Evolutionary conservation across 768 basidiomycete genomes (phyloP), one percentile per base, ranked within the genome.

Genomic region (Leccinum uliginosum): DNA sequence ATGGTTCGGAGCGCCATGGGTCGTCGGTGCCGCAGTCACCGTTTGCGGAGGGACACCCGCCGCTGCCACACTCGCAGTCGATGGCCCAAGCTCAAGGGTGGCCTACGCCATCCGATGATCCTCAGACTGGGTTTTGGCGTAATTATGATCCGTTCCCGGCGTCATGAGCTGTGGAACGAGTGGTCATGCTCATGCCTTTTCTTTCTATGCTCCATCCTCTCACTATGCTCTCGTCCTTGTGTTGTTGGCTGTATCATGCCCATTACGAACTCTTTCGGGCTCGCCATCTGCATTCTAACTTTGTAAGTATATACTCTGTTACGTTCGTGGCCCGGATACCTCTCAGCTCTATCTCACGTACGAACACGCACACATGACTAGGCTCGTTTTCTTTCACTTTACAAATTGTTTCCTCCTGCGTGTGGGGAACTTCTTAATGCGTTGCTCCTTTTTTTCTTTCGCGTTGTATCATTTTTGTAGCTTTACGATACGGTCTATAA

Each of bases 1-100:
- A 66, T 54, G 19, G 46, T 17, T 54, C 69, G 10, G 69, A 70
- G 26, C 69, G 60, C 47, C 63, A 64, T 44, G 11, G 10, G 40
- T 40, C 53, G 2, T 57, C 63, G 6, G 50, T 69, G 1, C 55
- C 69, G 7, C 60, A 60, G 48, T 57, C 62, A 23, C 64, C 63
- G 29, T 71, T 59, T 53, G 38, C 52, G 21, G 65, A 60, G 24
- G 40, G 40, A 19, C 40, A 40, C 19, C 40, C 40, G 5, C n/a
- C 40, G 4, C 17, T 19, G 0, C n/a, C n/a, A 11, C 40, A 40
- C 38, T 34, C 34, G 8, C 34, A 35, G 34, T 11, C 40, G 40
- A 40, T 40, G 40, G n/a, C n/a, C 9, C 40, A 40, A 19, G n/a
- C 10, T 40, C n/a, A 40, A 19, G 40, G 40, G n/a, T 40, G 40